phyloP scores from a whole-genome alignment of 169 alveolate genomes.

The Amoebophrya sp. region DNA sequence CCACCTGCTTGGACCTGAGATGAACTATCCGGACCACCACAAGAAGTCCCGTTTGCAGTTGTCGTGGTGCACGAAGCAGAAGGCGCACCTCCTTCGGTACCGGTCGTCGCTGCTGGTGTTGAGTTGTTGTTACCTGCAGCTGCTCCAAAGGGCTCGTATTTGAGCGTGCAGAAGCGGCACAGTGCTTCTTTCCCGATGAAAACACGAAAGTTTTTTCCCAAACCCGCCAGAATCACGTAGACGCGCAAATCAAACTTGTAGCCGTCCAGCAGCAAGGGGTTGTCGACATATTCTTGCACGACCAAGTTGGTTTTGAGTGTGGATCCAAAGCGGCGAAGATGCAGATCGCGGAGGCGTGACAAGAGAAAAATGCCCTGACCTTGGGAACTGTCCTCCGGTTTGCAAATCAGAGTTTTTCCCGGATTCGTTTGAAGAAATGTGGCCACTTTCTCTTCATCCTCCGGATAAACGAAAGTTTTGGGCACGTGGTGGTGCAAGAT shows the following conservation, averaged over 20 bases:
- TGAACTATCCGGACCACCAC: too few relatives aligned
- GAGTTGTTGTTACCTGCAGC: too few relatives aligned
- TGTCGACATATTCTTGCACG: neutral
- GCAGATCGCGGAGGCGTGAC: neutral
- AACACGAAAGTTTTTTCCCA: neutral
- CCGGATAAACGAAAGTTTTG: neutral
- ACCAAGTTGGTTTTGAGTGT: neutral
- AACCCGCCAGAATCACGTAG: neutral
- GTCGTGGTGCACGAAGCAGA: too few relatives aligned
- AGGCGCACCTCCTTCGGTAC: too few relatives aligned
- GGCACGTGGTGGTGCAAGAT: slow-evolving; percentile 9
- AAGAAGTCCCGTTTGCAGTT: too few relatives aligned
- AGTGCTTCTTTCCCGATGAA: neutral
- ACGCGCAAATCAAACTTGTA: neutral
- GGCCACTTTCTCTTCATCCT: neutral
- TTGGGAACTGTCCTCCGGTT: neutral
- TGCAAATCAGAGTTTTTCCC: neutral
- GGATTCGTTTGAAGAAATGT: neutral
- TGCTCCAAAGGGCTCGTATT: neutral
- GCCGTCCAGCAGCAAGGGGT: neutral
- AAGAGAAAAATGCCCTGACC: neutral
- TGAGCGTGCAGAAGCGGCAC: neutral
- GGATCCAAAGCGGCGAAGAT: neutral
- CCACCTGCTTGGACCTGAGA: too few relatives aligned
- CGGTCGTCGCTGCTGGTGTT: too few relatives aligned